Conservation (phyloP, 768 basidiomycete species). For the Collybiopsis confluens region DNA sequence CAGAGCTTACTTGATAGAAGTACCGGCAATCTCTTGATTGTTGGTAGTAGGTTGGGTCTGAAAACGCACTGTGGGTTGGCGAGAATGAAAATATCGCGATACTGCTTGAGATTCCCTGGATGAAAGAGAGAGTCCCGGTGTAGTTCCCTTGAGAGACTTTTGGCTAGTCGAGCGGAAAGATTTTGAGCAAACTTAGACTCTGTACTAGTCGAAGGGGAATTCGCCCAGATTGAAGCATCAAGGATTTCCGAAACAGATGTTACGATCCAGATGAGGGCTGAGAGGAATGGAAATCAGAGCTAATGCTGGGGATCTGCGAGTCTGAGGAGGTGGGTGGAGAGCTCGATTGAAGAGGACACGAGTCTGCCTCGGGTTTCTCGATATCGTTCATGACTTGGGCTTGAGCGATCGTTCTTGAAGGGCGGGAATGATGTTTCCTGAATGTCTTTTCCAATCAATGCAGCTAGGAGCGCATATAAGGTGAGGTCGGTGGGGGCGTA, state of each 20-base stretch:
- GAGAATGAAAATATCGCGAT: too few relatives aligned
- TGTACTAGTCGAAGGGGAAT: not conserved
- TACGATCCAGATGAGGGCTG: slow-evolving; percentile 1
- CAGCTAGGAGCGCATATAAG: not conserved
- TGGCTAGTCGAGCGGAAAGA: not conserved
- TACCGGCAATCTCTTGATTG: not conserved
- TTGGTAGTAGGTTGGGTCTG: too few relatives aligned
- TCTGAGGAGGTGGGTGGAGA: not conserved
- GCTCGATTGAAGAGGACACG: not conserved
- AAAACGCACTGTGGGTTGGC: too few relatives aligned
- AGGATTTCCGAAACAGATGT: not conserved
- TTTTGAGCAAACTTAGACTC: not conserved
- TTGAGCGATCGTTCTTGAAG: not conserved
- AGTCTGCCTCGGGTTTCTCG: not conserved
- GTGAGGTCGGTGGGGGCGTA: not conserved
- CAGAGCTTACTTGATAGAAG: too few relatives aligned
- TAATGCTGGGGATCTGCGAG: not conserved
- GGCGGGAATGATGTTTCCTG: not conserved
- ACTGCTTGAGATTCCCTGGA: slow-evolving; percentile 4
- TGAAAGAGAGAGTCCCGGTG: too few relatives aligned
- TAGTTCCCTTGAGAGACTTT: slow-evolving; percentile 1
- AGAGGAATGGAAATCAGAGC: not conserved
- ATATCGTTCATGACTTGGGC: not conserved
- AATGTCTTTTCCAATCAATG: not conserved
- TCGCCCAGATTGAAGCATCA: not conserved